These are phyloP conservation scores for Tetradesmus lagerheimii DNA, from an alignment of 139 green algal species.

Conservation along the genomic window DNA sequence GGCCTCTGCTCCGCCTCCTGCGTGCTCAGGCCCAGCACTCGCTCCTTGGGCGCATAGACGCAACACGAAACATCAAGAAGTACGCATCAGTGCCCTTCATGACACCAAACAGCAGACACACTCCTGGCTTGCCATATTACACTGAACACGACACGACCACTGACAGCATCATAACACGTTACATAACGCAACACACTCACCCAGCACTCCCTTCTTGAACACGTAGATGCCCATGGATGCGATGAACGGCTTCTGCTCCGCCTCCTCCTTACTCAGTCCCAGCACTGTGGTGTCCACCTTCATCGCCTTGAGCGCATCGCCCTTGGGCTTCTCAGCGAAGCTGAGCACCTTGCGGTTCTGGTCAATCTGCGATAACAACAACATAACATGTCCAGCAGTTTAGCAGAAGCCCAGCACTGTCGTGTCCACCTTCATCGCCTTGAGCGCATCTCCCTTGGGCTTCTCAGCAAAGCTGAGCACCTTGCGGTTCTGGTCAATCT, in stretches of 20 bases:
- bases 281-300: constrained; percentile 90
- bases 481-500: constrained; percentile 25
- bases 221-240: constrained; percentile 99
- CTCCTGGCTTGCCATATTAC: no score
- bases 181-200: constrained; percentile 53
- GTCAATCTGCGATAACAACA: background rate
- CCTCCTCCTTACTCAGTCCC: constrained; percentile 77
- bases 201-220: constrained; percentile 96
- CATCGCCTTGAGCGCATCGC: constrained; percentile 93
- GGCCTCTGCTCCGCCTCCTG: no score
- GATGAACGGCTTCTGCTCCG: constrained; percentile 93
- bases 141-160: no score
- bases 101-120: no score
- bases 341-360: constrained; percentile 50
- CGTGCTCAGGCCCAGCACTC: no score
- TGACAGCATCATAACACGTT: no score
- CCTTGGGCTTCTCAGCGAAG: constrained; percentile 98
- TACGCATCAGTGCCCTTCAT: background rate
- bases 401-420: no score
- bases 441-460: no score
- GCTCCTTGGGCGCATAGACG: no score
- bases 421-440: no score
- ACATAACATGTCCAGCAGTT: no score
- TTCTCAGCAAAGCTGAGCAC: no score
- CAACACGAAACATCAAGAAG: background rate